phyloP scores from a whole-genome alignment of 768 basidiomycete genomes.

The Suillus discolor region DNA sequence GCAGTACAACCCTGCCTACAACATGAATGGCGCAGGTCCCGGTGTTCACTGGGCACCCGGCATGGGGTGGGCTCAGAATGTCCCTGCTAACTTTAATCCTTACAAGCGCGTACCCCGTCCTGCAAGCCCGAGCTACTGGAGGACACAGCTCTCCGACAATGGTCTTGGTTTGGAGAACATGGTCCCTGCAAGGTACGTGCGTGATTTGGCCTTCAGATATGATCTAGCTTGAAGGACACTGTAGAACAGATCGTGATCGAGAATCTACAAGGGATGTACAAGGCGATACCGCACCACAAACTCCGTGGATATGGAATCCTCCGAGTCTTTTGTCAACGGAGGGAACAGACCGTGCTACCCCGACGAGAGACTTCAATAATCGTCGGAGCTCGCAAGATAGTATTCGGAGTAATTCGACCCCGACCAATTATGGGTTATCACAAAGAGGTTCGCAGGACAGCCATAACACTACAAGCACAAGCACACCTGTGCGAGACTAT shows the following conservation, averaged over 20 bases:
- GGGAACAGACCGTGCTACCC: constrained; percentile 16
- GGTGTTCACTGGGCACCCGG: constrained; percentile 34
- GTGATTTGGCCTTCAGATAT: not conserved
- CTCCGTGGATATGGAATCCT: constrained; percentile 80
- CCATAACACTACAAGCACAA: constrained; percentile 13
- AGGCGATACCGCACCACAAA: constrained; percentile 44
- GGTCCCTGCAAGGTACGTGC: constrained; percentile 58
- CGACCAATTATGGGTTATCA: constrained; percentile 27
- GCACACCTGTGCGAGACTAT: constrained; percentile 26
- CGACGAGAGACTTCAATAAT: constrained; percentile 13
- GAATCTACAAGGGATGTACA: constrained; percentile 35
- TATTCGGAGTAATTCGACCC: constrained; percentile 28
- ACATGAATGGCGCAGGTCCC: constrained; percentile 21
- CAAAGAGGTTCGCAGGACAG: constrained; percentile 25
- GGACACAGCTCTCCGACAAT: constrained; percentile 58
- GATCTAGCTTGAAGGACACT: constrained; percentile 16
- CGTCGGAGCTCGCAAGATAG: constrained; percentile 24
- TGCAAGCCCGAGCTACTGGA: constrained; percentile 68
- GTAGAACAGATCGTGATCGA: constrained; percentile 18
- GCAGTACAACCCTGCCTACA: constrained; percentile 49
- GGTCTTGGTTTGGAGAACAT: constrained; percentile 66
- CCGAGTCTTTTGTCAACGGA: constrained; percentile 41
- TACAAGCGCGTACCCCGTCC: constrained; percentile 65
- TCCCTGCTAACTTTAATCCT: constrained; percentile 49
- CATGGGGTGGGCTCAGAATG: constrained; percentile 24